A percentile compares a stretch with the other conserved stretches of the same genome.
phyloP scores from a whole-genome alignment of 2,329 filamentous ascomycete species.

The Xylariaceae sp. region DNA sequence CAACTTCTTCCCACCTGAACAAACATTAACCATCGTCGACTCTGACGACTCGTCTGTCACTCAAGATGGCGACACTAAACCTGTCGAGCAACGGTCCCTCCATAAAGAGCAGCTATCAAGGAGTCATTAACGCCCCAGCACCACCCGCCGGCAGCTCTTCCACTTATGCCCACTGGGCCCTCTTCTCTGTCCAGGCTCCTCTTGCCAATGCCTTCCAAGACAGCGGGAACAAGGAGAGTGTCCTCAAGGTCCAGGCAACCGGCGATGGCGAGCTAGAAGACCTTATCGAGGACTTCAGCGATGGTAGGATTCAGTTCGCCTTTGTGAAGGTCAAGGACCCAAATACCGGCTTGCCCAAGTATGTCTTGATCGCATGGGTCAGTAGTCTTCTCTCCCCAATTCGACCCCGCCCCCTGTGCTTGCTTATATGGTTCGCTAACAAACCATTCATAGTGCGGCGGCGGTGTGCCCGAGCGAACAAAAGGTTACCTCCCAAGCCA shows the following conservation, averaged over 20 bases:
- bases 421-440: constrained; percentile 4
- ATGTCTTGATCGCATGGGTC: constrained; percentile 85
- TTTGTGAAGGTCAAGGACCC: constrained; percentile 96
- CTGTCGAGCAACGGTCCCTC: constrained; percentile 73
- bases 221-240: constrained; percentile 78
- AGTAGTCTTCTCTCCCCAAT: constrained; percentile 17
- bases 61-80: constrained; percentile 70
- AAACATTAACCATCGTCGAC: constrained; percentile 16
- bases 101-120: constrained; percentile 74
- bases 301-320: constrained; percentile 93
- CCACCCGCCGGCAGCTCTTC: constrained; percentile 56
- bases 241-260: constrained; percentile 88
- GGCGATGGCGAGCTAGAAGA: constrained; percentile 90
- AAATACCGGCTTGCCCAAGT: constrained; percentile 84
- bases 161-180: constrained; percentile 86
- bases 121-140: constrained; percentile 49
- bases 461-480: constrained; percentile 94
- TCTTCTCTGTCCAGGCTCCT: constrained; percentile 89
- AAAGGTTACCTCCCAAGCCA: constrained; percentile 99
- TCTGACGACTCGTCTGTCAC: constrained; percentile 4
- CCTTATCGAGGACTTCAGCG: constrained; percentile 91
- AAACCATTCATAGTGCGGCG: constrained; percentile 60
- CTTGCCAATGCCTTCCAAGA: constrained; percentile 92
- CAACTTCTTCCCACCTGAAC: constrained; percentile 2
- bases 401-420: background rate